Evolutionary conservation across 1,284 basidiomycete genomes (phyloP), one percentile per base, ranked within the genome.

Genomic region (Tilletia horrida): DNA sequence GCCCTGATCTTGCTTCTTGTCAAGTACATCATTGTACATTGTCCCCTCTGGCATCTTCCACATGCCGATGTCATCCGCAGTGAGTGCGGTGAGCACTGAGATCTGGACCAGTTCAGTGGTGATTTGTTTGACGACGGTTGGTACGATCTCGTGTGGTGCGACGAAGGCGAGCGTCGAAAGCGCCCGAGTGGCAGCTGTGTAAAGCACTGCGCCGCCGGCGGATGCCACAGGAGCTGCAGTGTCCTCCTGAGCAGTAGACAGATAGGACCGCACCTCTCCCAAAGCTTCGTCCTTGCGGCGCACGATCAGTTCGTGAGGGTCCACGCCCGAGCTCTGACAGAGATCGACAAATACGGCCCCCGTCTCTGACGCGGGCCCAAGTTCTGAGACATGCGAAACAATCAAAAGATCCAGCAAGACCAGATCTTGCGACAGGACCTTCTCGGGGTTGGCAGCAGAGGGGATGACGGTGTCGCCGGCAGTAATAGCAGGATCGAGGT

Each of bases 401-500:
- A 82, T 72, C n/a, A 82, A 69, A 6, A 79, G 71, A 44, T 73
- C 71, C n/a, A 73, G 70, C 1, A 82, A 71, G 21, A 73, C 72
- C 40, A 59, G 55, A 59, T 71, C 69, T 61, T 72, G 69, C 3
- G 70, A 25, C 25, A 59, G n/a, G 16, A 18, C 64, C 3, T 62
- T 62, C 8, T 69, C 62, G 13, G 65, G 21, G 13, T 69, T 67
- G 59, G 71, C 67, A 27, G 66, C 67, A 16, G 71, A 67, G 2
- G 69, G 68, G 45, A 75, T 71, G 29, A n/a, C 18, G 16, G 18
- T 18, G 21, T 48, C 21, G 16, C 45, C 45, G 21, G n/a, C 52
- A 1, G 52, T 57, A 31, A 9, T 16, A 23, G 21, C 52, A 6
- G 52, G 23, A 1, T 55, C 50, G 50, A 55, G 50, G 3, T 25